Percentiles rank a stretch among this genome's conserved stretches.
Conservation (phyloP, 2,329 filamentous ascomycete genomes). For the Sporothrix protearum region DNA sequence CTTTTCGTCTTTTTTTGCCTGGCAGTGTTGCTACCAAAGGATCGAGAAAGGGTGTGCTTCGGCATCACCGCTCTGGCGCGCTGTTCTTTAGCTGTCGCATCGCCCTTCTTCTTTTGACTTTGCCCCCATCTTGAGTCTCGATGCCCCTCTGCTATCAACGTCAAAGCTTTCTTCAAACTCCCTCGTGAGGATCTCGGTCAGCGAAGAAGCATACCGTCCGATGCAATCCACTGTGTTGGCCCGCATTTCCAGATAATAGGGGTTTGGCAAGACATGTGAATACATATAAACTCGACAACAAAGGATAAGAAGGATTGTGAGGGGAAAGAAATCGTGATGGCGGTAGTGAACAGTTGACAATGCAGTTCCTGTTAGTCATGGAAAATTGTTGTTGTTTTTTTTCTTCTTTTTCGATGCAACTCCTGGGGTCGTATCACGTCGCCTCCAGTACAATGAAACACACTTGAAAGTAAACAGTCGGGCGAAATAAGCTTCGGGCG, state of each 20-base stretch:
- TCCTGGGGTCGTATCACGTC: neutral
- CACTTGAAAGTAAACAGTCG: neutral
- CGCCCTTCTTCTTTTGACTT: neutral
- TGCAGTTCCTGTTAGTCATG: neutral
- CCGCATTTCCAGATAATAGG: neutral
- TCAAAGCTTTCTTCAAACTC: neutral
- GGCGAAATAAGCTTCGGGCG: neutral
- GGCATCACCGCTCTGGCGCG: slow-evolving; percentile 4
- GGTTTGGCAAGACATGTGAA: neutral
- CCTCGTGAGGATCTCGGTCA: neutral
- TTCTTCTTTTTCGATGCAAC: too few relatives aligned
- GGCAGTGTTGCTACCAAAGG: neutral
- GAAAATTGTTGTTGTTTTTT: neutral
- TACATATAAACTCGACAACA: neutral
- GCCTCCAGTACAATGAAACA: neutral
- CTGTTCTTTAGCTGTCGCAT: neutral
- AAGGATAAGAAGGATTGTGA: neutral
- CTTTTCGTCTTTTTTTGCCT: neutral
- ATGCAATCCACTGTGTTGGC: too few relatives aligned
- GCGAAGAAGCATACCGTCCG: neutral
- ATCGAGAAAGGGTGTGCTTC: neutral
- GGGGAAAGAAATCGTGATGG: neutral
- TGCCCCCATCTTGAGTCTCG: neutral
- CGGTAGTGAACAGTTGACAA: neutral
- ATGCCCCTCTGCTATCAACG: neutral